Evolutionary conservation across 257 asterid species (phyloP).

Genomic region (Thymus mandschuricus): DNA sequence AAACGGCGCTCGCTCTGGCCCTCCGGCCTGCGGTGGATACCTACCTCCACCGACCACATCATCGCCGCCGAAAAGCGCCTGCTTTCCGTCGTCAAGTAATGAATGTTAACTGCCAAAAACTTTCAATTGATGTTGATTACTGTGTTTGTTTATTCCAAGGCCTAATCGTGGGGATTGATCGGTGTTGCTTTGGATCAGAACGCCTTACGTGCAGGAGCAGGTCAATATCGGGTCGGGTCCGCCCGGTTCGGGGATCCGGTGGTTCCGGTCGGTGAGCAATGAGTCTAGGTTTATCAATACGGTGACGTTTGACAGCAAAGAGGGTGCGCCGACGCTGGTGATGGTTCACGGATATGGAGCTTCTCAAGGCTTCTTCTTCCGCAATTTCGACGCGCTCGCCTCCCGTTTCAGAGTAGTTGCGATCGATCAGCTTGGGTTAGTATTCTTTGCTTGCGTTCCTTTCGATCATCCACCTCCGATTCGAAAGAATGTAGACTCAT

Average conservation of each 20-base stretch:
- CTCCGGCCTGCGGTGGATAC: constrained; percentile 77
- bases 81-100: constrained; percentile 68
- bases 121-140: constrained; percentile 16
- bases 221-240: constrained; percentile 92
- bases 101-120: constrained; percentile 2
- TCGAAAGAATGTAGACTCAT: constrained; percentile 13
- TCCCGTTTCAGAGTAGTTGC: constrained; percentile 81
- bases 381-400: constrained; percentile 87
- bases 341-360: constrained; percentile 99
- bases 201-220: constrained; percentile 73
- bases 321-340: constrained; percentile 89
- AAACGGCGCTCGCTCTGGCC: constrained; percentile 67
- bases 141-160: background rate
- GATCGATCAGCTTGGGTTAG: constrained; percentile 94
- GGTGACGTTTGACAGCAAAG: constrained; percentile 82
- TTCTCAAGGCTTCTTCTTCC: constrained; percentile 97
- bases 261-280: constrained; percentile 89
- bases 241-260: constrained; percentile 83
- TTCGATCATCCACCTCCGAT: background rate
- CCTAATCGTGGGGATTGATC: background rate
- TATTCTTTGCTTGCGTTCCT: background rate
- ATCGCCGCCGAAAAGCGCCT: constrained; percentile 89
- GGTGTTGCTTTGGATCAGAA: constrained; percentile 46
- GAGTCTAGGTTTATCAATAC: constrained; percentile 89
- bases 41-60: constrained; percentile 91